Evolutionary conservation across 192 early-diverging fungal genomes (phyloP).

Genomic region (Mortierella alpina): DNA sequence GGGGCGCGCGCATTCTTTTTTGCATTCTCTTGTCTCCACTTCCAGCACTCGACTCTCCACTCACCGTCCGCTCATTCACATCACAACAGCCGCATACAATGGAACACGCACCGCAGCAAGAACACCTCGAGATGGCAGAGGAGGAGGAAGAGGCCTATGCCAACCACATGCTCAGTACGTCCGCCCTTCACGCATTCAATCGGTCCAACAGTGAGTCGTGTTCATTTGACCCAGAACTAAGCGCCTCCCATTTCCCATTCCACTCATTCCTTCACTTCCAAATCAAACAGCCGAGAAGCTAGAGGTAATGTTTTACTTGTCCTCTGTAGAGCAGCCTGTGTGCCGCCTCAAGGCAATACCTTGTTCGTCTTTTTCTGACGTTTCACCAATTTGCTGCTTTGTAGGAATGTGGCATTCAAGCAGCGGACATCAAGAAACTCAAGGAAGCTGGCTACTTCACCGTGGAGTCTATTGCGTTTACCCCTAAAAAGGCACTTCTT

Average conservation of each 20-base stretch:
- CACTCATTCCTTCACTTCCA: not conserved
- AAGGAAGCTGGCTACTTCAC: constrained; percentile 89
- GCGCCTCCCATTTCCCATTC: not conserved
- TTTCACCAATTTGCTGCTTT: not conserved
- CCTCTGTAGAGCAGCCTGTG: not conserved
- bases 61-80: not conserved
- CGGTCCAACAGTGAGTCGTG: not conserved
- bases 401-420: constrained; percentile 75
- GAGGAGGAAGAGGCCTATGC: constrained; percentile 32
- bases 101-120: constrained; percentile 34
- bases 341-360: not conserved
- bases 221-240: constrained; percentile 29
- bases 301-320: constrained; percentile 17
- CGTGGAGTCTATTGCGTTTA: constrained; percentile 93
- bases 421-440: constrained; percentile 86
- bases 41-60: not conserved
- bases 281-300: constrained; percentile 38
- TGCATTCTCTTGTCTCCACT: not conserved
- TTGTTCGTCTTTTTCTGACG: not conserved
- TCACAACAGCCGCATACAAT: constrained; percentile 5
- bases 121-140: constrained; percentile 31
- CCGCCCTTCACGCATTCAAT: not conserved
- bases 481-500: constrained; percentile 88
- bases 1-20: no score
- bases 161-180: constrained; percentile 42